Conservation (phyloP, 192 early-diverging fungal species). For the Ramicandelaber brevisporus region DNA sequence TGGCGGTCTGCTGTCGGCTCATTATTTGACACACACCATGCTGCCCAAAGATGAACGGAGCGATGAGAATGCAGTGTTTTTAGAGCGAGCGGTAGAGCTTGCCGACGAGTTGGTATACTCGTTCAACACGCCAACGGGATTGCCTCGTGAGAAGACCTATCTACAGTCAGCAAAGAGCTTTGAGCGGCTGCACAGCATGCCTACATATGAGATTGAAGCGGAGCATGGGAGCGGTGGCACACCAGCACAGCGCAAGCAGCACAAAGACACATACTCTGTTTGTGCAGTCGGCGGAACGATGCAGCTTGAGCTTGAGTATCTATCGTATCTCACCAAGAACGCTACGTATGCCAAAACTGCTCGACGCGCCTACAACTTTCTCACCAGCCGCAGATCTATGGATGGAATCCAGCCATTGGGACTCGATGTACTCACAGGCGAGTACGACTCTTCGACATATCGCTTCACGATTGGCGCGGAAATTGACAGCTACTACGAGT, state of each 20-base stretch:
- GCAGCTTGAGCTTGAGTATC: conserved; percentile 77
- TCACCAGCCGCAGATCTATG: conserved; percentile 8
- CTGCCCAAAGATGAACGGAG: too few relatives aligned
- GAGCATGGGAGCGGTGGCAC: too few relatives aligned
- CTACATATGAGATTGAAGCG: too few relatives aligned
- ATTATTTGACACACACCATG: conserved; percentile 57
- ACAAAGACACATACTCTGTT: too few relatives aligned
- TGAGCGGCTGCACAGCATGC: too few relatives aligned
- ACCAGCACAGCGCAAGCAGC: too few relatives aligned
- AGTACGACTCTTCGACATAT: conserved; percentile 9
- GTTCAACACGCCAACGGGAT: conserved; percentile 36
- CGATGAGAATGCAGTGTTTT: conserved; percentile 23
- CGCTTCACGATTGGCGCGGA: conserved; percentile 40
- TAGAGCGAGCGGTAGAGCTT: conserved; percentile 51
- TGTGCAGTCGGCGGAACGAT: too few relatives aligned
- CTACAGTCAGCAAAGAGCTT: too few relatives aligned
- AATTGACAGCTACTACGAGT: conserved; percentile 91
- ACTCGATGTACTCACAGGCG: conserved; percentile 9
- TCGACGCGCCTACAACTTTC: conserved; percentile 29
- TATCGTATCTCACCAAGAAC: conserved; percentile 49
- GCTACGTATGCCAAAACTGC: conserved; percentile 56
- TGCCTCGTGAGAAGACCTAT: too few relatives aligned
- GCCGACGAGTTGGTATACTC: conserved; percentile 44
- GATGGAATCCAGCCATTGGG: conserved; percentile 13
- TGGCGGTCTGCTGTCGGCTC: conserved; percentile 63